Evolutionary conservation across 495 filamentous ascomycete genomes (phyloP), one percentile per base, ranked within the genome.

Genomic region (Patellaria atrata): DNA sequence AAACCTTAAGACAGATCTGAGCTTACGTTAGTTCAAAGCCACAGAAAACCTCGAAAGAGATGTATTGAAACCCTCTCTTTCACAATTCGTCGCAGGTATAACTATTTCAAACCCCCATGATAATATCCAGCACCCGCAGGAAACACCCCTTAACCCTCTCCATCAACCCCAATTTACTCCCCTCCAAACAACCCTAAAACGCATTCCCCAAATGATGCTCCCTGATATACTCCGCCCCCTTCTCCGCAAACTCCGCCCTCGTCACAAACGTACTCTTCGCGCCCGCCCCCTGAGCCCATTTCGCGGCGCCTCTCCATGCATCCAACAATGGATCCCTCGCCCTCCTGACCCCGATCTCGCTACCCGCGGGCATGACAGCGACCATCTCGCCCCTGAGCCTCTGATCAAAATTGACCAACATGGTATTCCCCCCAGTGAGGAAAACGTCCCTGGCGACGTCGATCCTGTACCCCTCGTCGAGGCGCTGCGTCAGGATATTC

Each of bases 241-340:
- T 60, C 40, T 60, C 57, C 28, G 25, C 0, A 23, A 35, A 60
- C 38, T 60, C 56, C 22, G 44, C 53, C 30, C 50, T 38, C 8
- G 43, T 53, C 2, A 60, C 43, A 38, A 51, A 58, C 30, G 40
- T 44, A 19, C 19, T 13, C 33, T 41, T 38, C 11, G 18, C 25
- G 28, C 47, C 45, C 16, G 14, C 21, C 6, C 44, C 52, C 3
- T 57, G 56, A 24, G 64, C 68, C 85, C 87, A 96, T 40, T 73
- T 67, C 19, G 87, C 87, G 0, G 87, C 87, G 15, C 87, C 87
- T 52, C 68, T 79, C 87, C 87, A 96, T 0, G 86, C 80, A 63
- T 96, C 89, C 13, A 89, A 61, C 7, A 84, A 53, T 1, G 79
- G 69, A 50, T 94, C 73, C 11, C 57, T 53, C 0, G 89, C 89